phyloP scores from a whole-genome alignment of 2,329 filamentous ascomycete genomes.

The Hypoxylon sp. region DNA sequence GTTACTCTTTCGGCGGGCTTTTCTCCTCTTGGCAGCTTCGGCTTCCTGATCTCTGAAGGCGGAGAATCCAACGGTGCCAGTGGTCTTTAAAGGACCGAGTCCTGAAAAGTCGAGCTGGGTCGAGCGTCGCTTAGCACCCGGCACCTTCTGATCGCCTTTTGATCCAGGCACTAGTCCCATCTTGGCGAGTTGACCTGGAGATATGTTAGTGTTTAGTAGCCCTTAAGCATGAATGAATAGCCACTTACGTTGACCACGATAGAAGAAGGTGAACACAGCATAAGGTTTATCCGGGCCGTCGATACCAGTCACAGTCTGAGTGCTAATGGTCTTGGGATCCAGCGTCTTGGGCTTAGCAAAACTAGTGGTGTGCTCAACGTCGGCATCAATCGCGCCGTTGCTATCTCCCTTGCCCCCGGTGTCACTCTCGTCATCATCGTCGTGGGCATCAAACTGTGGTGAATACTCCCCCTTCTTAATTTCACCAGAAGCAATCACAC shows the following conservation, averaged over 20 bases:
- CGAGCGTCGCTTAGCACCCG: slow-evolving; percentile 81
- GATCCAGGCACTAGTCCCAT: slow-evolving; percentile 87
- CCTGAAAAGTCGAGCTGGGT: slow-evolving; percentile 87
- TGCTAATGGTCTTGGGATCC: slow-evolving; percentile 97
- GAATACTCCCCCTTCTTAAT: slow-evolving; percentile 99
- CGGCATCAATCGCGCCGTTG: slow-evolving; percentile 77
- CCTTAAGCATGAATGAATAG: background rate
- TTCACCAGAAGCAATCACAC: slow-evolving; percentile 94
- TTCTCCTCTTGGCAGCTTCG: slow-evolving; percentile 70
- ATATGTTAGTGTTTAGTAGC: slow-evolving; percentile 43
- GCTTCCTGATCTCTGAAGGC: slow-evolving; percentile 82
- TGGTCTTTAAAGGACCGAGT: slow-evolving; percentile 85
- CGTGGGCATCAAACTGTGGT: slow-evolving; percentile 96
- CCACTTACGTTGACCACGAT: slow-evolving; percentile 89
- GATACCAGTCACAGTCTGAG: slow-evolving; percentile 98
- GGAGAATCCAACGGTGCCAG: slow-evolving; percentile 91
- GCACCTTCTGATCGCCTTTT: slow-evolving; percentile 74
- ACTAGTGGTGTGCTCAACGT: slow-evolving; percentile 96
- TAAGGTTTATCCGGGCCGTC: slow-evolving; percentile 97
- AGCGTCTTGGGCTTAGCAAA: slow-evolving; percentile 97
- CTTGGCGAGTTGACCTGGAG: slow-evolving; percentile 89
- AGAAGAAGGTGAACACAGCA: slow-evolving; percentile 97
- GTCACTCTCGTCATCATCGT: slow-evolving; percentile 84
- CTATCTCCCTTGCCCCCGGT: slow-evolving; percentile 66
- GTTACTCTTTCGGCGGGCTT: slow-evolving; percentile 74